Conservation (phyloP, 805 yeast species). For the Kurtzmaniella fragi region DNA sequence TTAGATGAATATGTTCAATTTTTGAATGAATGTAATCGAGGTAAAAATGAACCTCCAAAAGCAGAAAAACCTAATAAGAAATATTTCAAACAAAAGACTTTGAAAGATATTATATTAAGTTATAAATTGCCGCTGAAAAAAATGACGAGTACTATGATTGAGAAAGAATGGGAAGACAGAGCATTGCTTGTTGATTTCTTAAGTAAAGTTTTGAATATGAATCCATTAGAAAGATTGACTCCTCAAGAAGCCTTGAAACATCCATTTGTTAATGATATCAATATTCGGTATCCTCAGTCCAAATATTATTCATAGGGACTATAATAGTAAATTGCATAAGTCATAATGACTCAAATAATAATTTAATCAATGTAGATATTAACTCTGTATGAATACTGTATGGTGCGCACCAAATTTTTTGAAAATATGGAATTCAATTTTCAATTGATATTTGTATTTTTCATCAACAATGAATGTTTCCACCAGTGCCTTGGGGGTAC, state of each 20-base stretch:
- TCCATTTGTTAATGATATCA: constrained; percentile 63
- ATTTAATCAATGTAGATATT: not conserved
- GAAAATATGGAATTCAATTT: no score
- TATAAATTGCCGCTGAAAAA: constrained; percentile 64
- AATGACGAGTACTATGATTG: constrained; percentile 50
- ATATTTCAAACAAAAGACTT: constrained; percentile 61
- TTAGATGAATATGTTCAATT: constrained; percentile 32
- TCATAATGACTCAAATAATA: not conserved
- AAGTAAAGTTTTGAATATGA: constrained; percentile 68
- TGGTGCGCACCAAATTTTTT: not conserved
- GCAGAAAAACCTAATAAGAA: constrained; percentile 78
- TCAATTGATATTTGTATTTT: not conserved
- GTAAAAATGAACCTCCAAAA: constrained; percentile 22
- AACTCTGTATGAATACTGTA: not conserved
- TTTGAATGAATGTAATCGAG: constrained; percentile 18
- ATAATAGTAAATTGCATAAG: not conserved
- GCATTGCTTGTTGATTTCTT: constrained; percentile 72
- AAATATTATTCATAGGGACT: not conserved
- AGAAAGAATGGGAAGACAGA: constrained; percentile 71
- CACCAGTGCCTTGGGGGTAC: constrained; percentile 80
- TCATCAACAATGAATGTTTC: constrained; percentile 66
- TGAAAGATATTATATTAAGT: constrained; percentile 70
- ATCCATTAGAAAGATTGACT: constrained; percentile 93
- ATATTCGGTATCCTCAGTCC: not conserved
- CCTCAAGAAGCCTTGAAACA: constrained; percentile 93